These are phyloP conservation scores for Malassezia pachydermatis DNA, from an alignment of 1,284 basidiomycete species.

Conservation along the genomic window DNA sequence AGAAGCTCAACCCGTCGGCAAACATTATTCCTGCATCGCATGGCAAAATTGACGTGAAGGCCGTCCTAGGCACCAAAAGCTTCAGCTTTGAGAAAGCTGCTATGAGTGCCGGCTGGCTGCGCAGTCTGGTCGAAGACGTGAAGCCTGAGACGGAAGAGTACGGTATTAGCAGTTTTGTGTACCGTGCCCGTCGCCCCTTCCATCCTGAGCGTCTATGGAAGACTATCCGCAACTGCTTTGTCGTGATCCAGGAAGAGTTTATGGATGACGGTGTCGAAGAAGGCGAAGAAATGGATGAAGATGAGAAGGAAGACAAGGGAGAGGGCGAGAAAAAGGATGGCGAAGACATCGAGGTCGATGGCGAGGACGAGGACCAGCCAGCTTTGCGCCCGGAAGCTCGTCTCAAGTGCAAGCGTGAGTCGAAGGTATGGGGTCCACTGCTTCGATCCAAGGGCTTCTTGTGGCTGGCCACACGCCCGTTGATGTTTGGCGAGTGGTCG, in stretches of 20 bases:
- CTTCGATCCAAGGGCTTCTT: constrained; percentile 52
- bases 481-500: constrained; percentile 51
- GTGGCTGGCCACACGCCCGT: constrained; percentile 47
- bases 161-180: constrained; percentile 36
- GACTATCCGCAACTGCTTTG: constrained; percentile 49
- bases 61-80: constrained; percentile 46
- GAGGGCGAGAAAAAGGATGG: constrained; percentile 9
- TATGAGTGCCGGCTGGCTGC: constrained; percentile 52
- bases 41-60: constrained; percentile 47
- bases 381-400: constrained; percentile 50
- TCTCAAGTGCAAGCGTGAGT: constrained; percentile 48
- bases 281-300: constrained; percentile 18
- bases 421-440: constrained; percentile 47
- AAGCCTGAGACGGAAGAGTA: constrained; percentile 51
- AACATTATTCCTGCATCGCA: constrained; percentile 46
- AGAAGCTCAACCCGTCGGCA: constrained; percentile 50
- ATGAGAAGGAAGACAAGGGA: constrained; percentile 1
- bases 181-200: constrained; percentile 49
- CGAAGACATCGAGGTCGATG: constrained; percentile 21
- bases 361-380: constrained; percentile 41
- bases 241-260: constrained; percentile 47
- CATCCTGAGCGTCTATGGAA: constrained; percentile 51
- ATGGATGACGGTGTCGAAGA: constrained; percentile 44
- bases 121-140: constrained; percentile 47
- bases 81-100: constrained; percentile 51